phyloP scores from a whole-genome alignment of 169 alveolate species.

The Amoebophrya sp. region DNA sequence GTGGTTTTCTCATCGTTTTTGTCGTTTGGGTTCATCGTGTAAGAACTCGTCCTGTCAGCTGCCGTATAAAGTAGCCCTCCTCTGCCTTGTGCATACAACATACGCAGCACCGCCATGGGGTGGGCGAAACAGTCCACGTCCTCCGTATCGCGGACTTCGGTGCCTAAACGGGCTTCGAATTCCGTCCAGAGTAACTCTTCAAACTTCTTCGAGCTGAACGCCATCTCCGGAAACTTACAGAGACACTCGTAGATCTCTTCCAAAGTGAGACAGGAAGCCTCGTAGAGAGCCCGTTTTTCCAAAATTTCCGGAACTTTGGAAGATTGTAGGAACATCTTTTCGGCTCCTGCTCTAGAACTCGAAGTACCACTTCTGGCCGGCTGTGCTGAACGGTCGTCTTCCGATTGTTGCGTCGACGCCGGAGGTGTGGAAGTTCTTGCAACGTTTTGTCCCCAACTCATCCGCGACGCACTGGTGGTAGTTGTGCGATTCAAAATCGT shows the following conservation, averaged over 20 bases:
- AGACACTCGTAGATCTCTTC: background rate
- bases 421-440: too few relatives aligned
- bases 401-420: too few relatives aligned
- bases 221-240: background rate
- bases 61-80: too few relatives aligned
- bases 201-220: background rate
- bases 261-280: background rate
- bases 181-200: background rate
- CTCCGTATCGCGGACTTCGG: background rate
- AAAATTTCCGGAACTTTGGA: background rate
- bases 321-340: too few relatives aligned
- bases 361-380: too few relatives aligned
- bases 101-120: background rate
- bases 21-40: too few relatives aligned
- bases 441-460: too few relatives aligned
- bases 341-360: too few relatives aligned
- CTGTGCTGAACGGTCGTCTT: too few relatives aligned
- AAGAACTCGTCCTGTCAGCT: too few relatives aligned
- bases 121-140: background rate
- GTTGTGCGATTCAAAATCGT: background rate
- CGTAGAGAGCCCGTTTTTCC: background rate
- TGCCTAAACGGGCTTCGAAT: background rate
- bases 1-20: too few relatives aligned
- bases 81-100: background rate
- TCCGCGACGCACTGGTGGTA: too few relatives aligned